phyloP scores from a whole-genome alignment of 2,329 filamentous ascomycete species.

The Aspergillus sp. region DNA sequence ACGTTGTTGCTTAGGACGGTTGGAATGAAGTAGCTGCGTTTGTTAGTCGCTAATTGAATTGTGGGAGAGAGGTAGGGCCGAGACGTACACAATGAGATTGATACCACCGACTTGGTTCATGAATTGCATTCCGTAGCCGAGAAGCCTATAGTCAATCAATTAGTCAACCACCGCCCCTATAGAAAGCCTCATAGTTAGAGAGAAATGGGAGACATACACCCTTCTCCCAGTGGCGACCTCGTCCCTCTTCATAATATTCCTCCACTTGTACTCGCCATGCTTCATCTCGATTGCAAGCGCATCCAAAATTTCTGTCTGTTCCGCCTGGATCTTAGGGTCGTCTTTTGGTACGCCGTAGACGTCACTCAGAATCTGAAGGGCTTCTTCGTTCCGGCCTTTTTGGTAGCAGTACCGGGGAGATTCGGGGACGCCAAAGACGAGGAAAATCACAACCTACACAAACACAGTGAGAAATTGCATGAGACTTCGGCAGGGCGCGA shows the following conservation, averaged over 20 bases:
- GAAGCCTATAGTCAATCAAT: conserved; percentile 29
- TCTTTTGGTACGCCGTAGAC: conserved; percentile 30
- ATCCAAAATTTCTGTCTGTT: conserved; percentile 46
- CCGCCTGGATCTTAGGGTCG: conserved; percentile 30
- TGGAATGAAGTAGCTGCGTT: conserved; percentile 24
- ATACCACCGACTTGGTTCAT: conserved; percentile 58
- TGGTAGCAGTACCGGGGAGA: conserved; percentile 52
- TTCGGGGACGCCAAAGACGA: conserved; percentile 36
- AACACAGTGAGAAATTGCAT: background rate
- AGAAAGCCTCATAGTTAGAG: background rate
- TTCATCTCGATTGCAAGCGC: conserved; percentile 49
- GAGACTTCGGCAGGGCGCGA: background rate
- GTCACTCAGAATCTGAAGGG: conserved; percentile 33
- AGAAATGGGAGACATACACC: conserved; percentile 31
- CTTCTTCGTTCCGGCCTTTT: conserved; percentile 40
- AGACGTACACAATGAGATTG: conserved; percentile 47
- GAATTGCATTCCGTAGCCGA: conserved; percentile 54
- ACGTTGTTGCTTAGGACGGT: conserved; percentile 30
- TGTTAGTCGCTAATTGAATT: background rate
- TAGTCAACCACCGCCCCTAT: background rate
- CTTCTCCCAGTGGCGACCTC: conserved; percentile 48
- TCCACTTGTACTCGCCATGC: conserved; percentile 42
- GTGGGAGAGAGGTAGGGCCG: background rate
- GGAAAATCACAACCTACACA: conserved; percentile 21
- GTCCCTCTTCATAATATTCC: conserved; percentile 47